Evolutionary conservation across 495 filamentous ascomycete species (phyloP), one percentile per base, ranked within the genome.

Genomic region (Talaromyces borbonicus): DNA sequence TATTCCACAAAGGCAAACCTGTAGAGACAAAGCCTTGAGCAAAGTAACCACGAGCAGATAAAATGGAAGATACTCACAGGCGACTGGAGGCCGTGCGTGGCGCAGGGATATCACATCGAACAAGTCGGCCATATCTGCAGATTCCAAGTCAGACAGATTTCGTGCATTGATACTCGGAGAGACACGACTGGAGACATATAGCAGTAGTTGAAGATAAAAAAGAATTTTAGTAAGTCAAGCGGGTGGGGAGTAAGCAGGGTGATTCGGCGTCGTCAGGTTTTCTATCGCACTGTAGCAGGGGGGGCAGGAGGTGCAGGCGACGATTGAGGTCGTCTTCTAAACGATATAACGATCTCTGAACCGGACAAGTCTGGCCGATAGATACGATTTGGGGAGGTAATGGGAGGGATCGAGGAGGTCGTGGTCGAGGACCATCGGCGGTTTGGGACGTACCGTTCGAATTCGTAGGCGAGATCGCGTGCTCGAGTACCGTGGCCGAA

Each of bases 1-100:
- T 99, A 99, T 68, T 99, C 92, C 43, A 99, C 92, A 68, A 99
- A 99, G 14, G 92, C 92, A 63, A 99, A 99, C 49, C 92, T 98
- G 27, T 7, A 39, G 4, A 4, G 14, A 14, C 23, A 0, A 41
- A 19, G 3, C 26, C 8, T 39, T 40, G n/a, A 41, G 38, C 11
- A 15, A 14, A 18, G 4, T 3, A n/a, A 20, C n/a, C 18, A 5
- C 15, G 29, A 15, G 54, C 4, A 49, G 53, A 14, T 25, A 20
- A 32, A 12, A 30, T 2, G 16, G 40, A 19, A 8, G 32, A 24
- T 48, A 53, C 90, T 78, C 74, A 98, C 93, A 97, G 78, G 66
- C 92, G 80, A 66, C 87, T 94, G 32, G 83, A 84, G 8, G 89
- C 87, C 43, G 87, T 93, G 50, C 92, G 81, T 15, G 92, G 92